Percentiles rank a stretch among this genome's conserved stretches.
Evolutionary conservation across 2,329 filamentous ascomycete species (phyloP).

Genomic region (Microsporum canis): DNA sequence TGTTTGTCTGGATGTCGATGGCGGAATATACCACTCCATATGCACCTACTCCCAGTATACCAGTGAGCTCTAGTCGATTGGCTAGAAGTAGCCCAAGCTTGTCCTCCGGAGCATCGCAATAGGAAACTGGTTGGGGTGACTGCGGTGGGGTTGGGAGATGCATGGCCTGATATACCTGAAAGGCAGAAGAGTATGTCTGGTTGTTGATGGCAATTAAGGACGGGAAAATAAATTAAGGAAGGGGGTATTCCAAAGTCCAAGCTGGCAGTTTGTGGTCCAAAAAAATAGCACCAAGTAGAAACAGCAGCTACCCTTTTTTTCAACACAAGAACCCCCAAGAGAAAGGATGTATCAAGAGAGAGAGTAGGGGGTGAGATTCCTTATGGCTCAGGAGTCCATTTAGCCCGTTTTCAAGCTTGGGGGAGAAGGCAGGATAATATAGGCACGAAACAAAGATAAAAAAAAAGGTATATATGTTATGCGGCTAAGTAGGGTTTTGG

Average conservation of each 20-base stretch:
- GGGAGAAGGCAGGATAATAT: constrained; percentile 1
- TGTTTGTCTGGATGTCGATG: constrained; percentile 67
- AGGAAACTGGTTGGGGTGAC: constrained; percentile 30
- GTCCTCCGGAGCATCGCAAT: constrained; percentile 62
- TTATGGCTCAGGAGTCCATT: background rate
- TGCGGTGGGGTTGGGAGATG: constrained; percentile 35
- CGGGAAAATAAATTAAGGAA: background rate
- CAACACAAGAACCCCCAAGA: background rate
- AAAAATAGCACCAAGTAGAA: background rate
- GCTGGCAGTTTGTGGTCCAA: background rate
- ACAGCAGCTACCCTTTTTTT: background rate
- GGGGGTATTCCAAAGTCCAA: background rate
- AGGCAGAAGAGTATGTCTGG: background rate
- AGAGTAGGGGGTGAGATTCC: background rate
- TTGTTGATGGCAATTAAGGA: background rate
- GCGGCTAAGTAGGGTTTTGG: constrained; percentile 2
- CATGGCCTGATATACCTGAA: constrained; percentile 19
- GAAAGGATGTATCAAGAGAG: background rate
- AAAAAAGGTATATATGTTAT: background rate
- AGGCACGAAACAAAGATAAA: background rate
- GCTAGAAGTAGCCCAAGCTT: constrained; percentile 75
- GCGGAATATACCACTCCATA: constrained; percentile 95
- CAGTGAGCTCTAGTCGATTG: constrained; percentile 68
- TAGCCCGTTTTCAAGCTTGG: background rate
- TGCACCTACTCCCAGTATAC: constrained; percentile 81